Base-by-base conservation (phyloP, 1,139 yeast species). In the Saccharomycopsis hybrid region DNA sequence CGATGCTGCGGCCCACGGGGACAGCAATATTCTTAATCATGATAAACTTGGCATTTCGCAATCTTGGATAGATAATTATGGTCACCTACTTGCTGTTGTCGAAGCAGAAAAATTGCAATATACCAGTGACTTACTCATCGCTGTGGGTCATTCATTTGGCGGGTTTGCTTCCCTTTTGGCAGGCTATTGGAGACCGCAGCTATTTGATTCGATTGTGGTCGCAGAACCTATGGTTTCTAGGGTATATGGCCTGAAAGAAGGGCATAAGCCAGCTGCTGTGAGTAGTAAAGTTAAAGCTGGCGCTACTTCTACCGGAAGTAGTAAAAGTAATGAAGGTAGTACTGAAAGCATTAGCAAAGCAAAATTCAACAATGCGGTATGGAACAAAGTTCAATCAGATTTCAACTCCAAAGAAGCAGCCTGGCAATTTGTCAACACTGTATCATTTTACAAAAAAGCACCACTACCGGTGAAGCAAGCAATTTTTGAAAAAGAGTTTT, bases 1-100 rank as follows among this genome's bases (percentile, higher is more conserved):
- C 35, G 94, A 85, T 62, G 69, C 72, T 13, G 79, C 71, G 5
- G 72, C 73, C 50, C 88, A 81, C 59, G 87, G 89, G 2, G 92
- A 84, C 57, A 79, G 87, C 2, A 81, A 77, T 1, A 58, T 72
- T 2, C 60, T 72, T 43, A 85, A 85, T 58, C 60, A 62, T 35
- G 77, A 69, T 4, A 73, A 74, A 52, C 60, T 83, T 28, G 86
- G 88, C 25, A 32, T 43, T n/a, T n/a, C 38, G 11, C 13, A 43
- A 4, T 29, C 13, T 8, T 43, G 46, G 46, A 32, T 24, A 11
- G 46, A 43, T 41, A 43, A 33, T 27, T 43, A 24, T 18, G 7
- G 18, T n/a, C 42, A 43, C 29, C 24, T 43, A 13, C 4, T 43
- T 11, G n/a, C n/a, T n/a, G n/a, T n/a, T n/a, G n/a, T n/a, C n/a